Evolutionary conservation across 495 filamentous ascomycete genomes (phyloP).

Genomic region (Penicillium cinerascens): DNA sequence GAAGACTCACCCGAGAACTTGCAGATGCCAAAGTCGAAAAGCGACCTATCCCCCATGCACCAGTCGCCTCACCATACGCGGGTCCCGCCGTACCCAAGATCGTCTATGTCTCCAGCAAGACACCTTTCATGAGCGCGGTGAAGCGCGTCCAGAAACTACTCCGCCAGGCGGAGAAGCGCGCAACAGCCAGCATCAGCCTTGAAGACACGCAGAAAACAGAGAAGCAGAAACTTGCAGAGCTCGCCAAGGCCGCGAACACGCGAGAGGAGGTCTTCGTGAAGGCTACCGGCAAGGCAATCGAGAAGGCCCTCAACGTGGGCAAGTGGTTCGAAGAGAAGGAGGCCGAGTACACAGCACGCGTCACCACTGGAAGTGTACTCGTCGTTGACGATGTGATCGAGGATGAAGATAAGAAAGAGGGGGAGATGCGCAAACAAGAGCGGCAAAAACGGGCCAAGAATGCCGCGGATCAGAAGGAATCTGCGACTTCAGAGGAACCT

Average conservation of each 20-base stretch:
- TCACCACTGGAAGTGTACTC: conserved; percentile 62
- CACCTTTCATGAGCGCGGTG: conserved; percentile 78
- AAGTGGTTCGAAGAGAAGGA: conserved; percentile 59
- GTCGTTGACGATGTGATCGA: conserved; percentile 69
- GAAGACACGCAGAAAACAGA: conserved; percentile 40
- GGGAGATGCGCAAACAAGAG: conserved; percentile 18
- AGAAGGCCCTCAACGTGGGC: conserved; percentile 62
- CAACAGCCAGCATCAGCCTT: conserved; percentile 39
- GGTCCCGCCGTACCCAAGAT: conserved; percentile 52
- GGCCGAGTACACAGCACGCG: conserved; percentile 50
- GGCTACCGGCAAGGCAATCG: conserved; percentile 76
- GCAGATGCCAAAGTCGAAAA: conserved; percentile 52
- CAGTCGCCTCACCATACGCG: conserved; percentile 56
- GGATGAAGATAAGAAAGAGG: conserved; percentile 29
- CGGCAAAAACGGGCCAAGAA: conserved; percentile 14
- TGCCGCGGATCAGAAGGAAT: background rate
- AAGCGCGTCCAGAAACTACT: conserved; percentile 77
- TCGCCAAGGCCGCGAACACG: conserved; percentile 38
- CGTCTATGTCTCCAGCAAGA: conserved; percentile 72
- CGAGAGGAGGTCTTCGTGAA: conserved; percentile 67
- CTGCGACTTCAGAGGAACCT: background rate
- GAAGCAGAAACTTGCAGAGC: conserved; percentile 31
- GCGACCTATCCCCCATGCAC: conserved; percentile 69
- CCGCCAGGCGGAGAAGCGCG: conserved; percentile 57
- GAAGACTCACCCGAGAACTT: conserved; percentile 10